Evolutionary conservation across 2,329 filamentous ascomycete species (phyloP).

Genomic region (Colletotrichum lupini): DNA sequence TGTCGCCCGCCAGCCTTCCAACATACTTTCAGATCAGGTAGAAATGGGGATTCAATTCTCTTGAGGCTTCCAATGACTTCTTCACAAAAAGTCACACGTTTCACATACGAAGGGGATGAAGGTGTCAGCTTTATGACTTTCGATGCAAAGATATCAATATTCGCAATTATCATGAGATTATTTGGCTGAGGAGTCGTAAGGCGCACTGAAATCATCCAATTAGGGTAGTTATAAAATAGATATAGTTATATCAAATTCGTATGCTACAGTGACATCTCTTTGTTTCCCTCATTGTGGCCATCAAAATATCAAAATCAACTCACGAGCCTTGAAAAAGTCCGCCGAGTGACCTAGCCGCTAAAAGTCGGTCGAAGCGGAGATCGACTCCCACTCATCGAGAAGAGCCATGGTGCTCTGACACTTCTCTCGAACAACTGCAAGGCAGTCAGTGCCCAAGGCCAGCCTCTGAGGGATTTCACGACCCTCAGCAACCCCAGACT

Average conservation of each 20-base stretch:
- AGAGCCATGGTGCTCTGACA: constrained; percentile 53
- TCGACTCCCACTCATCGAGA: constrained; percentile 61
- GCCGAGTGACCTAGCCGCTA: not conserved
- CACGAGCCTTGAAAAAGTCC: not conserved
- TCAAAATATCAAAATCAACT: not conserved
- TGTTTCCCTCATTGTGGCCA: not conserved
- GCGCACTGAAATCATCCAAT: not conserved
- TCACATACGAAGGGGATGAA: not conserved
- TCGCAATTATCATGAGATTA: not conserved
- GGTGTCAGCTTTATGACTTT: not conserved
- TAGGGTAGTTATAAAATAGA: not conserved
- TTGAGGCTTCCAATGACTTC: not conserved
- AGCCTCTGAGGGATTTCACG: constrained; percentile 64
- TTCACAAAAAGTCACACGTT: not conserved
- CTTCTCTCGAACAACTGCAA: constrained; percentile 55
- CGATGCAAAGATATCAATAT: not conserved
- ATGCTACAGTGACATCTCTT: not conserved
- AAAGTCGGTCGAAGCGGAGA: constrained; percentile 51
- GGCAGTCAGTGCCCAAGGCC: constrained; percentile 63
- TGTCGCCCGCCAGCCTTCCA: too few relatives aligned
- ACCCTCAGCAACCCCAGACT: constrained; percentile 57
- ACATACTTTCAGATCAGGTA: not conserved
- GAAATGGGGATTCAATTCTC: not conserved
- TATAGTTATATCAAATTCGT: not conserved
- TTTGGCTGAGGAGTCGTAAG: not conserved